Base-by-base conservation (phyloP, 495 filamentous ascomycete genomes). In the Trichoderma gamsii region DNA sequence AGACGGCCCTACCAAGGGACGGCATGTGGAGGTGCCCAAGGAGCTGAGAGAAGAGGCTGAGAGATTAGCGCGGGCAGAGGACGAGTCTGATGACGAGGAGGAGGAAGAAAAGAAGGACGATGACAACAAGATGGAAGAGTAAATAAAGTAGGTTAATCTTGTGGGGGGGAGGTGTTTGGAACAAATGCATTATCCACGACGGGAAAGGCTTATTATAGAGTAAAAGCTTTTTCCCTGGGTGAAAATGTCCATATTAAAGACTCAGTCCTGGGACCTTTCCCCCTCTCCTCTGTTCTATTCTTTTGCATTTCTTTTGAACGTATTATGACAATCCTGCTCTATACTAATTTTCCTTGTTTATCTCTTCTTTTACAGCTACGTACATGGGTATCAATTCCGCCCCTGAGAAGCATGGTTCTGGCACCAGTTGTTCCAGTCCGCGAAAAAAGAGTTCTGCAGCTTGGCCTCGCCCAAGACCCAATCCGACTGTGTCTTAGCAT, bases 1-100 rank as follows among this genome's bases (percentile, higher is more conserved):
- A 56, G 86, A 90, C 59, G 92, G 92, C 16, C 90, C 92, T n/a
- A 96, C 93, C 46, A 92, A 94, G 79, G 93, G 93, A 65, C 87
- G 85, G 69, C 95, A 99, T 74, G 86, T 92, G 78, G 92, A 93
- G 76, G 95, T 99, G 56, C 95, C 95, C 67, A 92, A 90, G 81
- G 89, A 89, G 67, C 78, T 98, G 51, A 80, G 89, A 25, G 93
- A 96, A 74, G 94, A 97, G 81, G 95, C 96, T 16, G 93, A 97
- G 83, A 86, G 84, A 75, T 82, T 88, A 70, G 92, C 92, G n/a
- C 92, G 92, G 83, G 88, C 87, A 81, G 82, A 85, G 41, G 77
- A 93, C 73, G 90, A 91, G 21, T 91, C 89, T 67, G 89, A 91
- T 46, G 87, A 90, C 23, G 90, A 91, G 46, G 89, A 92, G 9